Evolutionary conservation across 2,329 filamentous ascomycete species (phyloP).

Genomic region (Fusarium armeniacum): DNA sequence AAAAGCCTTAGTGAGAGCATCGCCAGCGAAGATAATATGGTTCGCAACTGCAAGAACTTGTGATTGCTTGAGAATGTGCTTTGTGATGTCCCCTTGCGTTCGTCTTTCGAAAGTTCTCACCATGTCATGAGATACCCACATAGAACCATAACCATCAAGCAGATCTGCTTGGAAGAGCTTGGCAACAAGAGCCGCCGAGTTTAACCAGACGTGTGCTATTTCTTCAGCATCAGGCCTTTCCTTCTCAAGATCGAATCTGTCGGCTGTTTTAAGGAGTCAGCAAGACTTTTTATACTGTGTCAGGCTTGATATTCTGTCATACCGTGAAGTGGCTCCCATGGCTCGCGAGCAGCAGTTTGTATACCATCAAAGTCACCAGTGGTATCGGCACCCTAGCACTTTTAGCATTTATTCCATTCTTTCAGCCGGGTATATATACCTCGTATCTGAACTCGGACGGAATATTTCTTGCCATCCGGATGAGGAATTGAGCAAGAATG

Average conservation of each 20-base stretch:
- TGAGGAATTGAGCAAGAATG: not conserved
- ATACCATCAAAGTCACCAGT: constrained; percentile 2
- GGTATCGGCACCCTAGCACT: not conserved
- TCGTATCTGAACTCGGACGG: not conserved
- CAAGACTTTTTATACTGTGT: fast-evolving
- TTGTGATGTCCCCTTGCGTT: not conserved
- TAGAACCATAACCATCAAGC: not conserved
- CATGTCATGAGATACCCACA: not conserved
- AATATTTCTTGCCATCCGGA: not conserved
- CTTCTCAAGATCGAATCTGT: fast-evolving
- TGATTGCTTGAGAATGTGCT: not conserved
- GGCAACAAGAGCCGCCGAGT: constrained; percentile 5
- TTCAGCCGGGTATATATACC: too few relatives aligned
- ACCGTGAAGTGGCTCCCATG: constrained; percentile 8
- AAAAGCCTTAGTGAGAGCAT: not conserved
- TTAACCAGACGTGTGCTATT: constrained; percentile 6
- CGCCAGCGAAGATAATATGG: not conserved
- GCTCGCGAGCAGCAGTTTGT: not conserved
- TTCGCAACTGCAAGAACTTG: not conserved
- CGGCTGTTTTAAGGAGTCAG: fast-evolving
- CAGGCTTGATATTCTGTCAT: not conserved
- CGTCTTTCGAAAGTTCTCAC: too few relatives aligned
- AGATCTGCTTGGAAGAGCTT: constrained; percentile 12
- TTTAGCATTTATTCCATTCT: not conserved
- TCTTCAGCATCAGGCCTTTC: too few relatives aligned